Evolutionary conservation across 2,329 filamentous ascomycete genomes (phyloP).

Genomic region (Lecanosticta acicola): DNA sequence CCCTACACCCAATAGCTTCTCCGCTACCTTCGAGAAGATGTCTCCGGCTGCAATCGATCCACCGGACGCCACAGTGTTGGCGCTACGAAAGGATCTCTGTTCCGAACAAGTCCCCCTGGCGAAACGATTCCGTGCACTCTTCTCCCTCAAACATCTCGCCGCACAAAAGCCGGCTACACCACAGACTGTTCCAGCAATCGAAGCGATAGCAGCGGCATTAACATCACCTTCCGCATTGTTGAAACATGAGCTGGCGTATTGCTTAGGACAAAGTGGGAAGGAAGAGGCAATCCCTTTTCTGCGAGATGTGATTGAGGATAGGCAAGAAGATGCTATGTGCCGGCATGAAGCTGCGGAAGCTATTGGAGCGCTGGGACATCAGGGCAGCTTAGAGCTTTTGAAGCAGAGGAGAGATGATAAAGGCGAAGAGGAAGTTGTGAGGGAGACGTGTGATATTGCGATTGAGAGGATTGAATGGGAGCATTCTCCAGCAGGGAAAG

Average conservation of each 20-base stretch:
- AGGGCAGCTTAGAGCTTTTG: conserved; percentile 67
- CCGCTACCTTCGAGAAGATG: conserved; percentile 6
- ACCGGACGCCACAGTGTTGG: conserved; percentile 47
- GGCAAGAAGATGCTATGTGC: conserved; percentile 87
- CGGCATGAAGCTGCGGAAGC: conserved; percentile 95
- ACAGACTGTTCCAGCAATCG: conserved; percentile 57
- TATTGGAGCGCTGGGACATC: conserved; percentile 76
- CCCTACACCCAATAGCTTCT: neutral
- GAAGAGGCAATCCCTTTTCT: conserved; percentile 67
- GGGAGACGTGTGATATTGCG: conserved; percentile 94
- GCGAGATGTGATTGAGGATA: conserved; percentile 66
- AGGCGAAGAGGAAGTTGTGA: conserved; percentile 73
- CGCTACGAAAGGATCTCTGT: conserved; percentile 69
- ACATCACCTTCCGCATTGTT: conserved; percentile 78
- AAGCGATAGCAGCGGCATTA: conserved; percentile 85
- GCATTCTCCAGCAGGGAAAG: conserved; percentile 63
- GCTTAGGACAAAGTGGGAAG: conserved; percentile 84
- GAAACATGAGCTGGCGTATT: conserved; percentile 97
- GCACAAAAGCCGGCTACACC: conserved; percentile 55
- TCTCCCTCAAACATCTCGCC: conserved; percentile 93
- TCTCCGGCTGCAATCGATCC: conserved; percentile 11
- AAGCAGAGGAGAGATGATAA: conserved; percentile 66
- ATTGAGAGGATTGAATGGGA: conserved; percentile 94
- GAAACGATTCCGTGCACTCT: conserved; percentile 88
- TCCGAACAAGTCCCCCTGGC: conserved; percentile 78